Percentiles rank a stretch among this genome's conserved stretches.
These are phyloP conservation scores for Lichina pygmaea DNA, from an alignment of 495 filamentous ascomycete species.

Conservation along the genomic window DNA sequence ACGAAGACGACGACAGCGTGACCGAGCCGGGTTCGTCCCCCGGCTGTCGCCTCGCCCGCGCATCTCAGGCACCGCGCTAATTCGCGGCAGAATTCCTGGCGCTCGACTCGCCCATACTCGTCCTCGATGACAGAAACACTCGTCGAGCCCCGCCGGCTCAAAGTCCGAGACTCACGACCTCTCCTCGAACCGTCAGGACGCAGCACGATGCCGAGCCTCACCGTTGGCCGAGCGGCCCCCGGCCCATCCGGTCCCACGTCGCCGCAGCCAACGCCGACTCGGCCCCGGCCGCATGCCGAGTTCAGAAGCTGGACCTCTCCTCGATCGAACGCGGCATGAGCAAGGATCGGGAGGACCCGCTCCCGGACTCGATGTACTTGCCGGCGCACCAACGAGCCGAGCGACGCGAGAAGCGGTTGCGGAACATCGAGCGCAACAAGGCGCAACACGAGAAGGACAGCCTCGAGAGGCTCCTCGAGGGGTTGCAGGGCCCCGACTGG, in stretches of 20 bases:
- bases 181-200: neutral
- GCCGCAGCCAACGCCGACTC: neutral
- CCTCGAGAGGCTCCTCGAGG: constrained; percentile 62
- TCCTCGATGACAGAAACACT: constrained; percentile 13
- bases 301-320: constrained; percentile 17
- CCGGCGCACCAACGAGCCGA: constrained; percentile 51
- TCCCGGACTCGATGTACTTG: constrained; percentile 39
- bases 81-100: constrained; percentile 25
- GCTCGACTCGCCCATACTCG: constrained; percentile 29
- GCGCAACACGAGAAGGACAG: constrained; percentile 82
- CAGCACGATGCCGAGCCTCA: neutral
- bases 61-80: neutral
- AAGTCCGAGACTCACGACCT: neutral
- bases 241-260: constrained; percentile 1
- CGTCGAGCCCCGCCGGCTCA: too few species aligned
- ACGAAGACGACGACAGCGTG: constrained; percentile 20
- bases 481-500: constrained; percentile 80
- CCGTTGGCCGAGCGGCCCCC: constrained; percentile 3
- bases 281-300: neutral
- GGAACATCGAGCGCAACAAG: constrained; percentile 77
- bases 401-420: constrained; percentile 70
- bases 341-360: constrained; percentile 27
- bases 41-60: neutral
- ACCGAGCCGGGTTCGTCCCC: constrained; percentile 40
- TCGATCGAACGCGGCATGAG: constrained; percentile 19